A percentile compares a stretch with the other conserved stretches of the same genome.
Conservation (phyloP, 139 green algal species). For the Chlamydomonas schloesseri region DNA sequence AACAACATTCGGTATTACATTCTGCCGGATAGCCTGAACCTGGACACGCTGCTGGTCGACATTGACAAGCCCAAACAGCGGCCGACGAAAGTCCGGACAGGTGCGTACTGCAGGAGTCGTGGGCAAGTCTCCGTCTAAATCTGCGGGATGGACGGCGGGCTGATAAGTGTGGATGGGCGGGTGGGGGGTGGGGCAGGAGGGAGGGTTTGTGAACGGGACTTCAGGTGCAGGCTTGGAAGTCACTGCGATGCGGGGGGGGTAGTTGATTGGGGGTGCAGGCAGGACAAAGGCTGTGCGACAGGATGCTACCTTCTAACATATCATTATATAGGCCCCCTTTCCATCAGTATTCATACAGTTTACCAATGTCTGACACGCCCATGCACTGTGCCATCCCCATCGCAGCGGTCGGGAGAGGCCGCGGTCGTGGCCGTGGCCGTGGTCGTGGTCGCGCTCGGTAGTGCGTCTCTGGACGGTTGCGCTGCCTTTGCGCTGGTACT, state of each 20-base stretch:
- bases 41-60: conserved; percentile 98
- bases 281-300: no score
- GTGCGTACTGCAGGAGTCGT: not conserved
- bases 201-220: not conserved
- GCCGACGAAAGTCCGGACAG: conserved; percentile 73
- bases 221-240: no score
- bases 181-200: not conserved
- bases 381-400: no score
- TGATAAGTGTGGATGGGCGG: no score
- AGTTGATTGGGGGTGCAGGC: no score
- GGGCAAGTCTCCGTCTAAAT: not conserved
- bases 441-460: conserved; percentile 25
- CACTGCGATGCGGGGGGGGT: no score
- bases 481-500: not conserved
- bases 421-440: conserved; percentile 41
- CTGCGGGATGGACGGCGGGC: no score
- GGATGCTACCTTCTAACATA: no score
- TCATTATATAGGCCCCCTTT: no score
- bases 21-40: conserved; percentile 97
- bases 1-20: conserved; percentile 96
- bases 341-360: no score
- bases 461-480: not conserved
- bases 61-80: conserved; percentile 95
- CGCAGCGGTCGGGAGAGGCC: conserved; percentile 27
- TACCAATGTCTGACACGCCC: no score